Percentiles rank a stretch among this genome's conserved stretches.
phyloP scores from a whole-genome alignment of 371 early-diverging fungal species.

The Scutellospora calospora region DNA sequence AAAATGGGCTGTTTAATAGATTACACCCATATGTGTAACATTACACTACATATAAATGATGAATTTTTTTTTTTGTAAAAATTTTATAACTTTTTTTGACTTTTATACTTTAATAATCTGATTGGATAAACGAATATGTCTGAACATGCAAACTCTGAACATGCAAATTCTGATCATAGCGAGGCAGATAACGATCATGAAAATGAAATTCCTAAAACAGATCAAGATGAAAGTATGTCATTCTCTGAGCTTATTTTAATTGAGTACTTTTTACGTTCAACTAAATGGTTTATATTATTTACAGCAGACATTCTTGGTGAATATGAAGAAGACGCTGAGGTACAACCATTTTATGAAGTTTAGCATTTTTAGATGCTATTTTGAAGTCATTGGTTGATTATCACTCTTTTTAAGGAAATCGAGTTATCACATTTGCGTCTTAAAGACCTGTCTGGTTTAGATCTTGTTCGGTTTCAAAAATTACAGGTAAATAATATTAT shows the following conservation, averaged over 20 bases:
- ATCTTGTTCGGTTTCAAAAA: conserved; percentile 73
- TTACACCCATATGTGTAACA: too few species aligned
- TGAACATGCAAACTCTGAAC: neutral
- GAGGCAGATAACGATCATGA: neutral
- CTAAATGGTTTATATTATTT: neutral
- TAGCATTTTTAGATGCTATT: neutral
- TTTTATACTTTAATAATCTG: too few species aligned
- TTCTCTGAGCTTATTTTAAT: neutral
- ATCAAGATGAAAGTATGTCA: neutral
- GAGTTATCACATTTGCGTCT: conserved; percentile 86
- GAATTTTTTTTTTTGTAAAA: too few species aligned
- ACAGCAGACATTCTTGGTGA: conserved; percentile 1
- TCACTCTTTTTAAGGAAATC: conserved; percentile 63
- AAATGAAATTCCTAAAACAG: neutral
- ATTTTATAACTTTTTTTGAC: too few species aligned
- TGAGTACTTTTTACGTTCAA: neutral
- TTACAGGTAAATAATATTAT: conserved; percentile 63
- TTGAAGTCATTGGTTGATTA: neutral
- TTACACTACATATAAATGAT: too few species aligned
- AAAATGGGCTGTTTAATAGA: too few species aligned
- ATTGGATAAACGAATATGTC: neutral
- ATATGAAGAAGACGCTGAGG: conserved; percentile 14
- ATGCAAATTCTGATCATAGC: neutral
- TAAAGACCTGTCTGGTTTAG: conserved; percentile 63
- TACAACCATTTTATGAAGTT: neutral